Base-by-base conservation (phyloP, 1,284 basidiomycete genomes). In the Sphaerobolus stellatus region DNA sequence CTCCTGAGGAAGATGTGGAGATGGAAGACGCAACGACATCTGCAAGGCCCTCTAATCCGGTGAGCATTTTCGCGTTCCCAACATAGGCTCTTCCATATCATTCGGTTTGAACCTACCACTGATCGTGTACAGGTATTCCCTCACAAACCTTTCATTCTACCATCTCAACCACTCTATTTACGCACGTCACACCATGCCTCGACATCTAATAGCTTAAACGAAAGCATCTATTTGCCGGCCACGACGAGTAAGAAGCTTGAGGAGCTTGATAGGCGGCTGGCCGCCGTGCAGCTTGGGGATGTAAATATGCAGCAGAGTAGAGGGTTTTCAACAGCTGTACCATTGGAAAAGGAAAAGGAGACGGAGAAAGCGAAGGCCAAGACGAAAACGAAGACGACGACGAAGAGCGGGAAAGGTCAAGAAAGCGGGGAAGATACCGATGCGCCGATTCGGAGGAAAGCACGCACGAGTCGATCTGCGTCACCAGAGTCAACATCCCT, bases 81-180 rank as follows among this genome's bases (percentile, higher is more conserved):
- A 20, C 20, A 48, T 27, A n/a, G 7, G 7, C 25, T 27, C 29
- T 27, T 13, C 14, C 18, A 3, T 14, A 24, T 31, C 20, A 31
- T 48, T 24, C 5, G 45, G 30, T 5, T 7, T 47, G 24, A n/a
- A 8, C 36, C 38, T 30, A 48, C 11, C 34, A 31, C 46, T 54
- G 33, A 54, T 48, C 52, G 41, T 14, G 22, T 56, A n/a, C 18
- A 50, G 50, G 43, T 28, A 33, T 27, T 30, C 33, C 51, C 51
- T 40, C 22, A n/a, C 14, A 31, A 54, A 36, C 20, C 25, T n/a
- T 30, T 43, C 38, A 45, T 18, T 16, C 40, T 18, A 45, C 31
- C 30, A 24, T 18, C 13, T 24, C 24, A 27, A 38, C 33, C 33
- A 38, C 24, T 34, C n/a, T 33, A 20, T 20, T 30, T 16, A 49